Evolutionary conservation across 345 rosid species (phyloP), one percentile per base, ranked within the genome.

Genomic region (Durio zibethinus): DNA sequence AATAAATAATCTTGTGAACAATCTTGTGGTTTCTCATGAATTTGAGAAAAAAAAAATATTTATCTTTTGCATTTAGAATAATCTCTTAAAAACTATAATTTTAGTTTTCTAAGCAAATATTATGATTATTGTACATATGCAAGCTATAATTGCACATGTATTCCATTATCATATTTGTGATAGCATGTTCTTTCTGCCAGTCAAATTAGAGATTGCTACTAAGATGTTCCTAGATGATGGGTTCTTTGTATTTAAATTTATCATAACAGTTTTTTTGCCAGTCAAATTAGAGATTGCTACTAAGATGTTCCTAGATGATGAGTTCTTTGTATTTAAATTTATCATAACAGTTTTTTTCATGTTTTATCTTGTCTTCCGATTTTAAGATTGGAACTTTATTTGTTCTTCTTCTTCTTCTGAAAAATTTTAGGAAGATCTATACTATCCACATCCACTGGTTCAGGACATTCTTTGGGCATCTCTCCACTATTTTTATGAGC

Each of bases 391-490:
- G 60, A 54, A 21, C 60, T 21, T 50, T 50, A 50, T 50, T 50
- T 18, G 5, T 18, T 16, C 21, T 50, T 50, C 53, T 50, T 50
- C 21, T 16, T 18, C 20, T 3, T 15, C 7, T 2, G 5, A 69
- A 68, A 56, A 74, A 74, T 79, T 71, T 76, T 50, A 92, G 97
- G 95, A 91, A 82, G 95, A 92, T 84, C 60, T 86, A 54, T 91
- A 89, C 78, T 91, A 89, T 64, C 97, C 93, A 3, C 97, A 87
- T 81, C 89, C 93, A 18, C 62, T 79, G 56, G 75, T 87, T 80
- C 95, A 92, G 80, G 97, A 89, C 84, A 42, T 86, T 42, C 84
- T 88, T 1, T 91, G 95, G 97, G 80, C 83, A 54, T 56, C 84
- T 66, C 89, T 92, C 7, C 62, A 88, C 48, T 84, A 85, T 65